Base-by-base conservation (phyloP, 148 eudicot species). In the Rhododendron kiyosumense region DNA sequence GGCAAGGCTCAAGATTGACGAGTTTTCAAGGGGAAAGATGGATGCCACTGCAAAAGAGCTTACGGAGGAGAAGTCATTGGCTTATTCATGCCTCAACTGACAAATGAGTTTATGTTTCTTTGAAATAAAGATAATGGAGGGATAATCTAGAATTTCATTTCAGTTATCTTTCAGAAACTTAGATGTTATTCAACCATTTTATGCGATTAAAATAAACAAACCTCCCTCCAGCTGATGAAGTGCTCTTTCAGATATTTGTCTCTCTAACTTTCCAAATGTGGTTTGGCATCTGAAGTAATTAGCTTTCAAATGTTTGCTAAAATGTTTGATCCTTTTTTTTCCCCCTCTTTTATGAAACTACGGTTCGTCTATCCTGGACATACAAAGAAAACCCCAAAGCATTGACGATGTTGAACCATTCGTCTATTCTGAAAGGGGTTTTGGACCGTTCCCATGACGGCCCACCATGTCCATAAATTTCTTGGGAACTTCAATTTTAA, bases 21-120 rank as follows among this genome's bases (percentile, higher is more conserved):
- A 91, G 84, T 89, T 92, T 75, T 95, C 96, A 2, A 96, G 93
- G 85, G 90, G 43, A 57, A 94, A 93, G 87, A 92, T 96, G 98
- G 95, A 94, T 74, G 91, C 88, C 81, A 90, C 93, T 8, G 92
- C 90, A 24, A 79, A 91, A 81, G 98, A 96, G 87, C 90, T 96
- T 30, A 88, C 88, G 52, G 94, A 93, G 77, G 98, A 94, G 90
- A 94, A 94, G 87, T 15, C 87, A 36, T 15, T 91, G 85, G 98
- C 98, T 2, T 89, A 90, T 90, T 93, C 94, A 54, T 93, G 90
- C 87, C 94, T 95, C 84, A 81, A 85, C 18, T 78, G 34, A 88
- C 32, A 83, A 83, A 41, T 28, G 61, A 38, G 61, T 34, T 32
- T 17, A 10, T 28, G 20, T 73, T 73, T 73, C 77, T 34, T 76